Evolutionary conservation across 129 eudicot genomes (phyloP).

Genomic region (Pittosporum tobira): DNA sequence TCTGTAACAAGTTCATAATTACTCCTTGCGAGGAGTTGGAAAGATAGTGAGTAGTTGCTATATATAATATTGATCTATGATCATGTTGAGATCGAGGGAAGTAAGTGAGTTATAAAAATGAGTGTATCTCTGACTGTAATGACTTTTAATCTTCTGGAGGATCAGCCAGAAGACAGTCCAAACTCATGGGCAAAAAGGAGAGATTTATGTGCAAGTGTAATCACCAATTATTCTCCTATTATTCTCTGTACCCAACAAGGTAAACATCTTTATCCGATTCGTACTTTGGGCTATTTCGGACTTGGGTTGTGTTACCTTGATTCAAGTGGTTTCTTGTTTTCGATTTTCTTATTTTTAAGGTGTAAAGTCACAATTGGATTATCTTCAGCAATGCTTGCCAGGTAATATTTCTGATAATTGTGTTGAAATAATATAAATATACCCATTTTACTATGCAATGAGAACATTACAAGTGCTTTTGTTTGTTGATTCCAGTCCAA

Average conservation of each 20-base stretch:
- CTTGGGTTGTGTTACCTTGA: conserved; percentile 28
- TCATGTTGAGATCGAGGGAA: conserved; percentile 16
- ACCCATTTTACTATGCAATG: neutral
- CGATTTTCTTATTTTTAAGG: conserved; percentile 35
- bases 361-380: conserved; percentile 83
- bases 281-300: conserved; percentile 13
- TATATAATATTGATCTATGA: neutral
- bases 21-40: too few relatives aligned
- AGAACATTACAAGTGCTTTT: too few relatives aligned
- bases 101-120: conserved; percentile 32
- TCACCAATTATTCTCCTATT: conserved; percentile 82
- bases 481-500: neutral
- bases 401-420: conserved; percentile 36
- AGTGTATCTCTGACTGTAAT: conserved; percentile 83
- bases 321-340: conserved; percentile 10
- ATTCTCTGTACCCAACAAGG: conserved; percentile 97
- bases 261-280: conserved; percentile 31
- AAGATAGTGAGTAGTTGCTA: neutral
- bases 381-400: conserved; percentile 79
- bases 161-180: conserved; percentile 70
- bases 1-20: neutral
- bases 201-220: conserved; percentile 86
- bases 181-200: conserved; percentile 94
- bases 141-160: conserved; percentile 93
- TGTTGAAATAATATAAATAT: neutral